Evolutionary conservation across 495 filamentous ascomycete species (phyloP).

Genomic region (Echria macrotheca): DNA sequence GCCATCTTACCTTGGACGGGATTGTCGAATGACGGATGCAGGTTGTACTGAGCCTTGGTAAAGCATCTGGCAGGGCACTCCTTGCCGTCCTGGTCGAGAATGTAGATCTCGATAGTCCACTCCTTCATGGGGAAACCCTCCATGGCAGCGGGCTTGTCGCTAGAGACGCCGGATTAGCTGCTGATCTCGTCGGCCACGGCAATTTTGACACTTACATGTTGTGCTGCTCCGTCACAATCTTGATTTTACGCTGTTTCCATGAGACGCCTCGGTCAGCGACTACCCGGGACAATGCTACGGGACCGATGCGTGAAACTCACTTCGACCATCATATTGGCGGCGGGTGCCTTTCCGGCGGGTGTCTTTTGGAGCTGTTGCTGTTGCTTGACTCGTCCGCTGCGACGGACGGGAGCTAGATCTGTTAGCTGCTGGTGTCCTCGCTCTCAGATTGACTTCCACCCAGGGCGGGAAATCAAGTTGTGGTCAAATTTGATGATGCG

Average conservation of each 20-base stretch:
- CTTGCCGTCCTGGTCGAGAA: constrained; percentile 57
- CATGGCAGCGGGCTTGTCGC: constrained; percentile 63
- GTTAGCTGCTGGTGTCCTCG: too few species aligned
- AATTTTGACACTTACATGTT: constrained; percentile 62
- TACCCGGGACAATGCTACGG: not conserved
- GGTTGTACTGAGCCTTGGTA: constrained; percentile 83
- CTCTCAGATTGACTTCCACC: too few species aligned
- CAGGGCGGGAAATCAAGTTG: too few species aligned
- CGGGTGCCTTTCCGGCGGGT: constrained; percentile 12
- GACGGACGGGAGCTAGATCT: too few species aligned
- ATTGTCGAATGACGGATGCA: constrained; percentile 89
- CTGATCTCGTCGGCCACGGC: not conserved
- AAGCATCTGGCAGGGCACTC: constrained; percentile 75
- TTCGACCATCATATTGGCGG: constrained; percentile 29
- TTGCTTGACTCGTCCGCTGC: not conserved
- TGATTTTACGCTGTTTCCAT: constrained; percentile 62
- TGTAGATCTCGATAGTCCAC: constrained; percentile 59
- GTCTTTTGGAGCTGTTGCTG: not conserved
- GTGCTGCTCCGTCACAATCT: constrained; percentile 86
- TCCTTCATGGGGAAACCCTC: constrained; percentile 90
- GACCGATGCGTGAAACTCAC: constrained; percentile 10
- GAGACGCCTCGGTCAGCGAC: not conserved
- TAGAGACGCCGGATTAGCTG: constrained; percentile 18
- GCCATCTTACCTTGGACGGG: constrained; percentile 64
- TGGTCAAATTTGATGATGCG: too few species aligned